phyloP scores from a whole-genome alignment of 2,329 filamentous ascomycete species.

The Neopestalotiopsis rosae region DNA sequence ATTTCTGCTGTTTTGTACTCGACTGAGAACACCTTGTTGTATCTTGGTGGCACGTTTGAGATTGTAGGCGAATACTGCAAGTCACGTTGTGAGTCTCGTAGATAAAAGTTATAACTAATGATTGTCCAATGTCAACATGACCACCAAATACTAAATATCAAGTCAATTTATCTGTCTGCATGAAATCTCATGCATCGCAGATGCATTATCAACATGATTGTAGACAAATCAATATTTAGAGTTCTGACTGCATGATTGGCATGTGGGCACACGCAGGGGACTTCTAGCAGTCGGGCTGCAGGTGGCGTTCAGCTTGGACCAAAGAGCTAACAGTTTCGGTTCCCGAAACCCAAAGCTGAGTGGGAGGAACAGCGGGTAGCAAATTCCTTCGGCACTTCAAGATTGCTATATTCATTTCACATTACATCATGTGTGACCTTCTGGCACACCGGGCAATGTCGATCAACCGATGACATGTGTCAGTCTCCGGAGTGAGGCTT shows the following conservation, averaged over 20 bases:
- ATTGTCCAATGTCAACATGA: too few relatives aligned
- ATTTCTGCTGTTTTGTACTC: background rate
- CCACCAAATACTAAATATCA: too few relatives aligned
- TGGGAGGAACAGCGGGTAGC: too few relatives aligned
- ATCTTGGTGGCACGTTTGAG: too few relatives aligned
- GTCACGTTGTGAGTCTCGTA: too few relatives aligned
- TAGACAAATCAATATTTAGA: background rate
- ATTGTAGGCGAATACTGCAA: too few relatives aligned
- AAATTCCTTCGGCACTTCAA: background rate
- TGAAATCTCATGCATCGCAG: background rate
- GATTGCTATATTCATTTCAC: background rate
- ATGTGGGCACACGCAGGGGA: background rate
- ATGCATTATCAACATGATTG: background rate
- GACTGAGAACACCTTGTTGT: too few relatives aligned
- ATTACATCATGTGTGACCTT: constrained; percentile 1
- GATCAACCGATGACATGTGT: background rate
- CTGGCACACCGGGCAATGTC: background rate
- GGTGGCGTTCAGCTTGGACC: background rate
- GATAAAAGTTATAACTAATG: too few relatives aligned
- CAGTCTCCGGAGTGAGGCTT: background rate
- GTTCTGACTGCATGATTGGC: background rate
- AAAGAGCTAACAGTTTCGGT: background rate
- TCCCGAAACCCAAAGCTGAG: background rate
- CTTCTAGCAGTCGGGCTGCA: background rate
- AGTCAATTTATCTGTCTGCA: too few relatives aligned